Percentiles rank a stretch among this genome's conserved stretches.
Conservation (phyloP, 1,284 basidiomycete species). For the Vanrija pseudolonga region DNA sequence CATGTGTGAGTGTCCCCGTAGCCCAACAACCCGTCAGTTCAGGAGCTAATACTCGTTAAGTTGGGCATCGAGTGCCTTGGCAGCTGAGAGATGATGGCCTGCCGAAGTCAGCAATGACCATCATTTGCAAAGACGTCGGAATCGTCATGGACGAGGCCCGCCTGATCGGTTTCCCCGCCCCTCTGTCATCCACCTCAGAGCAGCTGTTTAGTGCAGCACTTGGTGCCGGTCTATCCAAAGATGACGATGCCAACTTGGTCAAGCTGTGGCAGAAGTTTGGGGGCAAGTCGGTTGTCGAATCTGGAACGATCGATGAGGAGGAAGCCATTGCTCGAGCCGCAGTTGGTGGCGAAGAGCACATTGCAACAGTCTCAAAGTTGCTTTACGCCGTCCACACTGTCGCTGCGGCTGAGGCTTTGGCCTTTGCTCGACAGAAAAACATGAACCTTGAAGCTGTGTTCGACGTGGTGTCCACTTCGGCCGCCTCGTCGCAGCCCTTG, state of each 20-base stretch:
- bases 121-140: conserved; percentile 41
- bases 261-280: conserved; percentile 40
- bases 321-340: conserved; percentile 21
- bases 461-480: conserved; percentile 37
- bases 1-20: conserved; percentile 36
- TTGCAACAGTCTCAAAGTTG: conserved; percentile 41
- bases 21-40: not conserved
- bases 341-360: conserved; percentile 11
- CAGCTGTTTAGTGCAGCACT: conserved; percentile 36
- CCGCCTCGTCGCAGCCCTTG: conserved; percentile 7
- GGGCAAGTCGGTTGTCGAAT: conserved; percentile 22
- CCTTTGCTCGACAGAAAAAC: conserved; percentile 40
- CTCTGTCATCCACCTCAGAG: conserved; percentile 35
- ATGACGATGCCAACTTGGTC: conserved; percentile 36
- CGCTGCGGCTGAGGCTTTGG: conserved; percentile 45
- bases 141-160: conserved; percentile 44
- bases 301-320: conserved; percentile 29
- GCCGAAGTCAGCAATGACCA: conserved; percentile 40
- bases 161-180: conserved; percentile 27
- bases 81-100: conserved; percentile 32
- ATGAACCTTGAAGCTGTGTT: conserved; percentile 41
- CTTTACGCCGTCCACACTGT: conserved; percentile 44
- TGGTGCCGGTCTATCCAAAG: conserved; percentile 28
- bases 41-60: conserved; percentile 14
- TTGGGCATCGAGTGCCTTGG: conserved; percentile 38